These are phyloP conservation scores for Linaria vulgaris DNA, from an alignment of 257 asterid genomes.

Conservation along the genomic window DNA sequence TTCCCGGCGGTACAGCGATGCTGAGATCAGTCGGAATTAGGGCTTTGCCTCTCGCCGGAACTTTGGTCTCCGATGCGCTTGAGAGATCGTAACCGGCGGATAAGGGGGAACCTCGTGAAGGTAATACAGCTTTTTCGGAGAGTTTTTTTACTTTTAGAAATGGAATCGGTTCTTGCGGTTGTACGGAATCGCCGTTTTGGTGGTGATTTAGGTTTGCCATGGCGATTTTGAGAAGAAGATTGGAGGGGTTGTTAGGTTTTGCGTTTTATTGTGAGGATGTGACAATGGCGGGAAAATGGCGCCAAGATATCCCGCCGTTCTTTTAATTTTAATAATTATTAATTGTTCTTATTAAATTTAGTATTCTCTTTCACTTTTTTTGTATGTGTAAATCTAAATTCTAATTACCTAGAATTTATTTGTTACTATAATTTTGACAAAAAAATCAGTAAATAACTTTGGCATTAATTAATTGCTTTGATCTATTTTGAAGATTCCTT, in stretches of 20 bases:
- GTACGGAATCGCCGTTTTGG: conserved; percentile 30
- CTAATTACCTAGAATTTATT: no score
- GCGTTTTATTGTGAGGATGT: background rate
- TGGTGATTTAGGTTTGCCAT: conserved; percentile 15
- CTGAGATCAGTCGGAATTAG: conserved; percentile 79
- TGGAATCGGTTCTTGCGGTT: conserved; percentile 29
- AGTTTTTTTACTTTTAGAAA: conserved; percentile 51
- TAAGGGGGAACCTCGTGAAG: conserved; percentile 50
- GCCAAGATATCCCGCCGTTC: conserved; percentile 29
- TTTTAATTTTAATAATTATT: no score
- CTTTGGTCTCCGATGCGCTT: conserved; percentile 62
- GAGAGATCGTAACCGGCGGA: conserved; percentile 70
- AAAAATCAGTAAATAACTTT: no score
- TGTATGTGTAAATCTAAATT: no score
- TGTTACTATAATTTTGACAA: no score
- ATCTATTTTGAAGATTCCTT: no score
- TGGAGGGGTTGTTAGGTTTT: background rate
- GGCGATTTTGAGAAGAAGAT: conserved; percentile 22
- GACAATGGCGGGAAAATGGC: conserved; percentile 17
- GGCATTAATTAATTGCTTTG: no score
- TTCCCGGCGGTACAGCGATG: conserved; percentile 75
- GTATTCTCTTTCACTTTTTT: no score
- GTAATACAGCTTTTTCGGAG: conserved; percentile 55
- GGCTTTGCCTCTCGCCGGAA: conserved; percentile 82
- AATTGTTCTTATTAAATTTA: no score